These are phyloP conservation scores for Peronospora farinosa DNA, from an alignment of 352 stramenopile species.

Conservation along the genomic window DNA sequence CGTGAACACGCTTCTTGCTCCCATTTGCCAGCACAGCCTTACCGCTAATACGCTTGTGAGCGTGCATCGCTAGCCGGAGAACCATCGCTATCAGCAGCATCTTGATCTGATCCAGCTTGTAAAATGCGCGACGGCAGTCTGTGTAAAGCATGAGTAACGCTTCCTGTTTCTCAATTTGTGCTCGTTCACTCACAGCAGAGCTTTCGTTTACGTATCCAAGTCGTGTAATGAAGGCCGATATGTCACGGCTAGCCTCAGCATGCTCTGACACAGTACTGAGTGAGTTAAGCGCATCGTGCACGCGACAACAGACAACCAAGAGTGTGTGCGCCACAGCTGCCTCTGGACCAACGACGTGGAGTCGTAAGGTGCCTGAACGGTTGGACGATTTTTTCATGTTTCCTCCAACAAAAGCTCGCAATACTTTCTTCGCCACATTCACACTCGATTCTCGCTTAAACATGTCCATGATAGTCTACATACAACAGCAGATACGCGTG, in stretches of 20 bases:
- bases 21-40: conserved; percentile 2
- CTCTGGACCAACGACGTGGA: conserved; percentile 63
- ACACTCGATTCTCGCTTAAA: conserved; percentile 81
- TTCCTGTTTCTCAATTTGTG: conserved; percentile 66
- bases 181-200: conserved; percentile 10
- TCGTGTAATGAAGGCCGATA: conserved; percentile 74
- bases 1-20: conserved; percentile 27
- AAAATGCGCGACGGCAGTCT: conserved; percentile 81
- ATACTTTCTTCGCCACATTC: conserved; percentile 75
- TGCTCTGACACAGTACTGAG: conserved; percentile 61
- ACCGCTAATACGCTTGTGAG: conserved; percentile 31
- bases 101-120: conserved; percentile 81
- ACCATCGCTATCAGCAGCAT: conserved; percentile 49
- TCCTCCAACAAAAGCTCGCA: conserved; percentile 62
- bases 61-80: conserved; percentile 54
- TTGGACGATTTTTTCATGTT: conserved; percentile 21
- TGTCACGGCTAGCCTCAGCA: conserved; percentile 50
- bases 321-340: conserved; percentile 80
- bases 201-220: conserved; percentile 37
- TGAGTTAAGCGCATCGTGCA: conserved; percentile 81
- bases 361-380: conserved; percentile 32
- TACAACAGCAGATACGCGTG: not conserved
- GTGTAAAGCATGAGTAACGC: conserved; percentile 83
- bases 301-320: conserved; percentile 75
- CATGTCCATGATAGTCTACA: conserved; percentile 73